phyloP scores from a whole-genome alignment of 768 basidiomycete genomes.

The Russula olivacea region DNA sequence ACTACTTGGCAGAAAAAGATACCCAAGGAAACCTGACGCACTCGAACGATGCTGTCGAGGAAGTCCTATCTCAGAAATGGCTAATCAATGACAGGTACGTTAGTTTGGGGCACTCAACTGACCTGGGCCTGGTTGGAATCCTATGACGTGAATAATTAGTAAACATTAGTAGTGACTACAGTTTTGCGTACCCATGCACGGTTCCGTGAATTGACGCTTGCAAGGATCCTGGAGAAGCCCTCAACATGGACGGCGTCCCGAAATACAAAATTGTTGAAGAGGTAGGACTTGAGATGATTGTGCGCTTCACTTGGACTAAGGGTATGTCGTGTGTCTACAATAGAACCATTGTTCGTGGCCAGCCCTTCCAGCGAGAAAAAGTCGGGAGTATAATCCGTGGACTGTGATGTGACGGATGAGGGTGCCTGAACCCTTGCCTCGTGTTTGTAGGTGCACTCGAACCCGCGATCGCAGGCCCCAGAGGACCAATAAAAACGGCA shows the following conservation, averaged over 20 bases:
- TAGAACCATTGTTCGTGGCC: conserved; percentile 23
- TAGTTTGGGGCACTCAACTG: background rate
- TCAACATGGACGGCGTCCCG: conserved; percentile 26
- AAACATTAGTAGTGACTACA: background rate
- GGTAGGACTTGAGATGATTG: conserved; percentile 28
- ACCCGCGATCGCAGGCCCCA: conserved; percentile 28
- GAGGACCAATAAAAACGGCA: conserved; percentile 31
- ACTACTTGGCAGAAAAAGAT: background rate
- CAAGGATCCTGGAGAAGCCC: conserved; percentile 28
- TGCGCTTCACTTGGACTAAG: conserved; percentile 29
- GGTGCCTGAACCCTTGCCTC: conserved; percentile 9
- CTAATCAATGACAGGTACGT: background rate
- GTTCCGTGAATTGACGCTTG: conserved; percentile 27
- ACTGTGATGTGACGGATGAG: background rate
- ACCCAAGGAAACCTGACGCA: conserved; percentile 13
- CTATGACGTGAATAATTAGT: conserved; percentile 11
- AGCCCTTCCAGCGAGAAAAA: conserved; percentile 27
- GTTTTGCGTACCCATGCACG: conserved; percentile 26
- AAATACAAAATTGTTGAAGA: conserved; percentile 28
- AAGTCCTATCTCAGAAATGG: conserved; percentile 25
- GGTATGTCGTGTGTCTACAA: conserved; percentile 8
- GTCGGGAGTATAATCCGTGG: conserved; percentile 21
- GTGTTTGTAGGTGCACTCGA: conserved; percentile 31
- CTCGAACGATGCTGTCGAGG: conserved; percentile 27
- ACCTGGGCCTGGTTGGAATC: conserved; percentile 31